Percentiles rank a stretch among this genome's conserved stretches.
Evolutionary conservation across 1,284 basidiomycete genomes (phyloP).

Genomic region (Pseudozyma pruni): DNA sequence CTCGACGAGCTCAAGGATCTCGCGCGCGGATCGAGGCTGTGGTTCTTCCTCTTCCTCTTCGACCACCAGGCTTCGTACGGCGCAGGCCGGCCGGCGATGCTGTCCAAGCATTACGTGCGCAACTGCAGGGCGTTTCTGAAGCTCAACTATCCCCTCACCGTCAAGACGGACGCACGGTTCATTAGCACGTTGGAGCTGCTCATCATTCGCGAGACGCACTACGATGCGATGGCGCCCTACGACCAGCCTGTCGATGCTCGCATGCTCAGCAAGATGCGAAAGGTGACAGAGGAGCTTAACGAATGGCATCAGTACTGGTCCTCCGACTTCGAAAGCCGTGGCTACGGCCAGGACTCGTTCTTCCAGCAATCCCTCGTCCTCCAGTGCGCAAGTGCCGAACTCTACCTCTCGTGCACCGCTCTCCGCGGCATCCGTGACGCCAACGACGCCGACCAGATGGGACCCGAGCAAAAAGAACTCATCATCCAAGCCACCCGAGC

Average conservation of each 20-base stretch:
- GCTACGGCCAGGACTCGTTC: constrained; percentile 83
- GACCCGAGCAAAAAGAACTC: constrained; percentile 88
- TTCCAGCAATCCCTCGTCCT: constrained; percentile 85
- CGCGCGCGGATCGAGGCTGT: constrained; percentile 76
- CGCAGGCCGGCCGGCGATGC: constrained; percentile 85
- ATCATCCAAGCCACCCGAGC: constrained; percentile 94
- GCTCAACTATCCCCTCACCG: constrained; percentile 82
- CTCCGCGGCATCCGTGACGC: constrained; percentile 74
- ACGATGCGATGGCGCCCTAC: constrained; percentile 84
- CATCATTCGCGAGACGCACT: constrained; percentile 86
- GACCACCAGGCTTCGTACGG: constrained; percentile 85
- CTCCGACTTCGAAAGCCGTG: constrained; percentile 77
- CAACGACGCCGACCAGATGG: constrained; percentile 92
- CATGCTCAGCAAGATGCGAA: constrained; percentile 84
- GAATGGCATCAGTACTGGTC: constrained; percentile 90
- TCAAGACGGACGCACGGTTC: constrained; percentile 86
- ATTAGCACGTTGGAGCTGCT: constrained; percentile 83
- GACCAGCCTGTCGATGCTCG: constrained; percentile 86
- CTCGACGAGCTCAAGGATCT: constrained; percentile 45
- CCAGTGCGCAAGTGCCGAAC: constrained; percentile 87
- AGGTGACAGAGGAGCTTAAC: constrained; percentile 83
- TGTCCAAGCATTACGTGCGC: constrained; percentile 82
- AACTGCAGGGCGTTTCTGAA: constrained; percentile 84
- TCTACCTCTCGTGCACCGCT: constrained; percentile 92
- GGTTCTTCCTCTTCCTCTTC: constrained; percentile 93